These are phyloP conservation scores for Vitis hybrid DNA, from an alignment of 177 flowering plant genomes.

Conservation along the genomic window DNA sequence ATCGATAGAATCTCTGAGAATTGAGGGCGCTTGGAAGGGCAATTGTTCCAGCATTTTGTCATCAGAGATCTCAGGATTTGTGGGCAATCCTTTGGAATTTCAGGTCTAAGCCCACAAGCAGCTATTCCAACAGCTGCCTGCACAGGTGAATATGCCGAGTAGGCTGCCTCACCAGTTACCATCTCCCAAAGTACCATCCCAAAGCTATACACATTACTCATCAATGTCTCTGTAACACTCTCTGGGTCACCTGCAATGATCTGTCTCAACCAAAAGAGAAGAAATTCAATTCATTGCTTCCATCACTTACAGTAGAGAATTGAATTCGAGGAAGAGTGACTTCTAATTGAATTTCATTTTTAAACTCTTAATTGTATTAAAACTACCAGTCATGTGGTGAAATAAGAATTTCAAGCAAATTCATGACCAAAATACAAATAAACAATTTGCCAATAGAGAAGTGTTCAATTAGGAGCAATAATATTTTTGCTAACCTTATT, in stretches of 20 bases:
- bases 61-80: conserved; percentile 61
- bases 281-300: not conserved
- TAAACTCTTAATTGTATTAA: too few relatives aligned
- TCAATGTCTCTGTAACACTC: conserved; percentile 81
- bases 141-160: conserved; percentile 80
- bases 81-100: conserved; percentile 89
- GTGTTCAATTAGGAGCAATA: too few relatives aligned
- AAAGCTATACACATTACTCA: conserved; percentile 93
- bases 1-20: conserved; percentile 68
- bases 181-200: conserved; percentile 98
- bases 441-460: too few relatives aligned
- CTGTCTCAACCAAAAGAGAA: conserved; percentile 34
- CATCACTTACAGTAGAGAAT: too few relatives aligned
- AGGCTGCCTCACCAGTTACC: conserved; percentile 89
- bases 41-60: conserved; percentile 86
- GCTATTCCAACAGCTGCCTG: conserved; percentile 99
- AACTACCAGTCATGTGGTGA: too few relatives aligned
- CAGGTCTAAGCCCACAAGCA: conserved; percentile 94
- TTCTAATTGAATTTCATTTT: too few relatives aligned
- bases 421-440: too few relatives aligned
- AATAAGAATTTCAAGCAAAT: too few relatives aligned
- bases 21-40: conserved; percentile 81
- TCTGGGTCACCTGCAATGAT: conserved; percentile 97
- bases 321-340: too few relatives aligned
- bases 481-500: too few relatives aligned